Base-by-base conservation (phyloP, 495 filamentous ascomycete species). In the Talaromyces proteolyticus region DNA sequence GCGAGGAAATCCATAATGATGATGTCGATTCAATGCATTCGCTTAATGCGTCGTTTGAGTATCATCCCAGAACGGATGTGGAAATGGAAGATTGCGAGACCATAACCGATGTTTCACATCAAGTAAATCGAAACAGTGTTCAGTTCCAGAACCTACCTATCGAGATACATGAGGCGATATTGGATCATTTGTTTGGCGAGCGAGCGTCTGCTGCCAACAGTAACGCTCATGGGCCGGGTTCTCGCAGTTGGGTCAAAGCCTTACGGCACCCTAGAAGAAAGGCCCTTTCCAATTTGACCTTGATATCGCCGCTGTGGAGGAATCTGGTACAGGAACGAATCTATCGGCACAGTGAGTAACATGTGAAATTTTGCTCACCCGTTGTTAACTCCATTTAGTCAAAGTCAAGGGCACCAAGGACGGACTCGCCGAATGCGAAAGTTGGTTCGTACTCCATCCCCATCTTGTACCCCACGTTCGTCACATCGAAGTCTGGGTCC, bases 401-500 rank as follows among this genome's bases (percentile, higher is more conserved):
- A 86, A 87, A 63, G 67, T 89, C 55, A 86, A 88, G 60, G 85
- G 81, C 3, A 87, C 83, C 4, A 66, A 72, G n/a, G 67, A 74
- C 1, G 82, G 74, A 11, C 61, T 86, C 40, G 62, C 72, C 8
- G 70, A 76, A 38, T 75, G 80, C 6, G 67, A 71, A 52, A 55
- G 60, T 17, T 88, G 80, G 73, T 86, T 89, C 48, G 55, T 64
- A 8, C 53, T 59, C 12, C 73, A 84, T 44, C 70, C 76, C 18
- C 79, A 86, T 53, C 72, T 89, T 3, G 68, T 74, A 24, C 49
- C 62, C 3, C 80, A 86, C 45, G 81, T 88, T 48, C 82, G 82
- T 44, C 84, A 88, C 59, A 73, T 87, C 49, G 84, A 89, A 58
- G 71, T 87, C 16, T 87, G 85, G 80, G 81, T 88, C 42, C 86